Conservation (phyloP, 192 early-diverging fungal genomes). For the Backusella liffmaniae region DNA sequence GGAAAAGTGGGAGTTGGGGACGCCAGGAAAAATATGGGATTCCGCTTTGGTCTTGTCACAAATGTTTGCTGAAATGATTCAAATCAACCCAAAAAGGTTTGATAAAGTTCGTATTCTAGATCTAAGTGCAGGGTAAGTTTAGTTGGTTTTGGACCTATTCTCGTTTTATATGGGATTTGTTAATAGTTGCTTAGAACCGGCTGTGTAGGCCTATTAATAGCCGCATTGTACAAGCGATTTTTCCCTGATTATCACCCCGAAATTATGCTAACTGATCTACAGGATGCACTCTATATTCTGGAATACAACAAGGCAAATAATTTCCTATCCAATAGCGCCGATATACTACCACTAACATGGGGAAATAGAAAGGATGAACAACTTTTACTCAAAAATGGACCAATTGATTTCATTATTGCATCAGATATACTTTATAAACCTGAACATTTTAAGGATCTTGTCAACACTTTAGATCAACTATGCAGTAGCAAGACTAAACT, state of each 20-base stretch:
- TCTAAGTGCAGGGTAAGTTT: constrained; percentile 42
- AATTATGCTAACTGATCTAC: constrained; percentile 40
- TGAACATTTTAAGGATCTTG: constrained; percentile 13
- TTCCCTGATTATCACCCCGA: not conserved
- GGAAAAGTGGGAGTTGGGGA: constrained; percentile 35
- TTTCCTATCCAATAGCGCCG: not conserved
- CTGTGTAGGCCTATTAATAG: constrained; percentile 7
- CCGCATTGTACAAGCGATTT: not conserved
- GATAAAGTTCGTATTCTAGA: constrained; percentile 36
- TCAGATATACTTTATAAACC: constrained; percentile 46
- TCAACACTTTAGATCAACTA: constrained; percentile 24
- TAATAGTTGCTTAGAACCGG: constrained; percentile 9
- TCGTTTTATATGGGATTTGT: not conserved
- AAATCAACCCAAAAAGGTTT: constrained; percentile 15
- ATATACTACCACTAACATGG: constrained; percentile 25
- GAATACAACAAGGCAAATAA: constrained; percentile 30
- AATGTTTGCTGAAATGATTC: constrained; percentile 21
- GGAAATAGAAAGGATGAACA: not conserved
- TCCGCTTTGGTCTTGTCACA: constrained; percentile 43
- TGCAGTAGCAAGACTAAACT: not conserved
- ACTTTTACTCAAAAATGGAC: not conserved
- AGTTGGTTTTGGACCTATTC: constrained; percentile 2
- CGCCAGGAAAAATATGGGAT: constrained; percentile 51
- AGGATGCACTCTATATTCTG: constrained; percentile 38
- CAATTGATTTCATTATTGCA: constrained; percentile 41